Evolutionary conservation across 129 eudicot species (phyloP).

Genomic region (Glebionis coronaria): DNA sequence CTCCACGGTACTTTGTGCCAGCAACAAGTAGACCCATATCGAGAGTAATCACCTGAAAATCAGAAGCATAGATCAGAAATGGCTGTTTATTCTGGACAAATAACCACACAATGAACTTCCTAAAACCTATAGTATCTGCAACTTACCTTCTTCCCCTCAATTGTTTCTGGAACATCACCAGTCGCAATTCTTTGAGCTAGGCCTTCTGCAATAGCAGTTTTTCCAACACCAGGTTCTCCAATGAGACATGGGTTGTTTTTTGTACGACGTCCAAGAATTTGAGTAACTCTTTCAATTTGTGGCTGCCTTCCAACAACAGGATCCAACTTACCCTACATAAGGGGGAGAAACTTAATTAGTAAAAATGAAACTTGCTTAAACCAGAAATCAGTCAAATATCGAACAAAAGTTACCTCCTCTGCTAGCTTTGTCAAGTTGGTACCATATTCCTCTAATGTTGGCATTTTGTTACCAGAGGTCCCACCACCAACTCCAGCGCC

Average conservation of each 20-base stretch:
- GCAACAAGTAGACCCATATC: slow-evolving; percentile 59
- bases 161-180: slow-evolving; percentile 95
- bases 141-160: slow-evolving; percentile 86
- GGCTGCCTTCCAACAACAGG: slow-evolving; percentile 87
- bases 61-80: slow-evolving; percentile 10
- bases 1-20: slow-evolving; percentile 94
- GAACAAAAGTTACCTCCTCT: slow-evolving; percentile 52
- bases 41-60: slow-evolving; percentile 64
- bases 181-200: slow-evolving; percentile 86
- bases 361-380: neutral
- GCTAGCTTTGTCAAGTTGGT: slow-evolving; percentile 91
- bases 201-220: slow-evolving; percentile 95
- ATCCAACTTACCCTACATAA: slow-evolving; percentile 77
- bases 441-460: slow-evolving; percentile 89
- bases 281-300: slow-evolving; percentile 90
- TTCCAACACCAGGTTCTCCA: slow-evolving; percentile 97
- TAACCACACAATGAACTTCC: neutral
- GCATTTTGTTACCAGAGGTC: slow-evolving; percentile 70
- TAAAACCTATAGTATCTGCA: neutral
- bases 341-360: neutral
- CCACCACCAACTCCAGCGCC: slow-evolving; percentile 93
- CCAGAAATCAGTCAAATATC: neutral
- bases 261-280: slow-evolving; percentile 81
- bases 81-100: neutral
- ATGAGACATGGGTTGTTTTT: slow-evolving; percentile 90